These are phyloP conservation scores for Ettlia oleoabundans DNA, from an alignment of 139 green algal genomes.

Conservation along the genomic window DNA sequence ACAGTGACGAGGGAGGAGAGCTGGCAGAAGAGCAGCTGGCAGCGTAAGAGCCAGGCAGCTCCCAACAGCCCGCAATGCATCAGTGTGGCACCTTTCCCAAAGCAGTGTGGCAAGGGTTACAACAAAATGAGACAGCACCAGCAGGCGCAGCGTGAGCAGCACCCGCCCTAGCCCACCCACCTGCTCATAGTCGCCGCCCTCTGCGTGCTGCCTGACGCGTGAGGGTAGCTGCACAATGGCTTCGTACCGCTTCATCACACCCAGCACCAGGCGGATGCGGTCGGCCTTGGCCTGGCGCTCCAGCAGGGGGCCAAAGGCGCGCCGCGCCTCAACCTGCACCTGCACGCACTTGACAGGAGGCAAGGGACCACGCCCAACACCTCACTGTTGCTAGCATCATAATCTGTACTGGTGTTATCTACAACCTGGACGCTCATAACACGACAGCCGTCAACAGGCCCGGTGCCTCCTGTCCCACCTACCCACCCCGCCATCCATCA, in stretches of 20 bases:
- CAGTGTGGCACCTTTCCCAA: too few species aligned
- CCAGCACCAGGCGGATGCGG: conserved; percentile 55
- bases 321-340: conserved; percentile 46
- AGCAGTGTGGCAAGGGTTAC: too few species aligned
- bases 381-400: too few species aligned
- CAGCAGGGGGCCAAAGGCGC: conserved; percentile 62
- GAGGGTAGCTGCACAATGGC: conserved; percentile 68
- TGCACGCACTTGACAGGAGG: conserved; percentile 4
- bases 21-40: too few species aligned
- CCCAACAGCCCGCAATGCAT: too few species aligned
- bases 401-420: too few species aligned
- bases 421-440: too few species aligned
- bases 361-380: too few species aligned
- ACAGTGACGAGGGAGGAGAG: neutral
- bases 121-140: neutral
- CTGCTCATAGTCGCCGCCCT: conserved; percentile 58
- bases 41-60: neutral
- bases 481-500: too few species aligned
- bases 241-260: conserved; percentile 71
- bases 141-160: too few species aligned
- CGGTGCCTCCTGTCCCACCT: too few species aligned
- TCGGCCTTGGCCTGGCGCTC: conserved; percentile 63
- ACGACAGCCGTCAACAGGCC: too few species aligned
- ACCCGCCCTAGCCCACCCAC: conserved; percentile 10
- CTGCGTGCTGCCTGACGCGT: conserved; percentile 52